Conservation (phyloP, 495 filamentous ascomycete species). For the Xylaria curta region DNA sequence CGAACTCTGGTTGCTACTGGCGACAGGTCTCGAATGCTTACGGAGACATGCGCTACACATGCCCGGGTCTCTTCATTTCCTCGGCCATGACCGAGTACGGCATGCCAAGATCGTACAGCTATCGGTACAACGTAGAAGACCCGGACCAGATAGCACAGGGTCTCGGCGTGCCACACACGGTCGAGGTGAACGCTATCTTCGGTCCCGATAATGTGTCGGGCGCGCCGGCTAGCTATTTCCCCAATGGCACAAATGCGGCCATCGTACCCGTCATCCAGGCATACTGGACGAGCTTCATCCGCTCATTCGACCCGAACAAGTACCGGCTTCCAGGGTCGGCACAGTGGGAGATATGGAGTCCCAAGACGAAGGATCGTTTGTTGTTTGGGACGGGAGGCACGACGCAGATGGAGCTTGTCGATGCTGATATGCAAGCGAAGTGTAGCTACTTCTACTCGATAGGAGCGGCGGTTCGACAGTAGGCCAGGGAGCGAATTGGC, state of each 20-base stretch:
- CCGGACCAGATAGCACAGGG: slow-evolving; percentile 54
- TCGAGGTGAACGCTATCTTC: slow-evolving; percentile 69
- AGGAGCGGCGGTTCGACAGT: slow-evolving; percentile 20
- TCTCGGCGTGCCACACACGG: slow-evolving; percentile 66
- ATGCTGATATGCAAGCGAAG: slow-evolving; percentile 49
- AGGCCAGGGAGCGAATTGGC: not conserved
- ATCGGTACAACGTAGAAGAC: slow-evolving; percentile 71
- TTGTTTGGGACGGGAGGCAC: slow-evolving; percentile 62
- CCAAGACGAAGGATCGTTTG: slow-evolving; percentile 50
- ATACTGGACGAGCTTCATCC: slow-evolving; percentile 75
- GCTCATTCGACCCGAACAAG: slow-evolving; percentile 68
- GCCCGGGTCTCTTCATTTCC: slow-evolving; percentile 66
- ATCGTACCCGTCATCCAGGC: slow-evolving; percentile 66
- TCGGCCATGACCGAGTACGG: slow-evolving; percentile 48
- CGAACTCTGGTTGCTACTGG: slow-evolving; percentile 60
- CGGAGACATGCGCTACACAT: slow-evolving; percentile 77
- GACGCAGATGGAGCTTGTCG: slow-evolving; percentile 63
- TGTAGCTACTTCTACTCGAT: slow-evolving; percentile 57
- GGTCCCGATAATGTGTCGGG: slow-evolving; percentile 42
- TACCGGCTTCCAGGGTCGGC: slow-evolving; percentile 45
- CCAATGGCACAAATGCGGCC: slow-evolving; percentile 52
- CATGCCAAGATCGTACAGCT: slow-evolving; percentile 59
- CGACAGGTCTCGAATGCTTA: slow-evolving; percentile 66
- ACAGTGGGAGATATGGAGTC: slow-evolving; percentile 40
- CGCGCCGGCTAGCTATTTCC: slow-evolving; percentile 60